These are phyloP conservation scores for Talaromyces sp. DNA, from an alignment of 2,329 filamentous ascomycete species.

Conservation along the genomic window DNA sequence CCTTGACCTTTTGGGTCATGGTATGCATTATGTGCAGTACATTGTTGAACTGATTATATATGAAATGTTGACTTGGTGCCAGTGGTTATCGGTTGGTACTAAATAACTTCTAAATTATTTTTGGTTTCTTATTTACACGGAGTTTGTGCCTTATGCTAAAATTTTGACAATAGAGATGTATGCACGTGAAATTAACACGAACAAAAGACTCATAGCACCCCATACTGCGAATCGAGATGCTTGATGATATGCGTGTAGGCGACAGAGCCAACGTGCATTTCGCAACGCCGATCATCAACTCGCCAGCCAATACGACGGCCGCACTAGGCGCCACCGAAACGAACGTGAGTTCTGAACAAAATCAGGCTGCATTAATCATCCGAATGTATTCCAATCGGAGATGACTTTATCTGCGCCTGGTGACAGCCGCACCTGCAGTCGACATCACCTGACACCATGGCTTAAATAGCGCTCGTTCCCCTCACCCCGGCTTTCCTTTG, in stretches of 20 bases:
- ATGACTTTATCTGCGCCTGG: constrained; percentile 5
- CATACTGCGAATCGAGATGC: no score
- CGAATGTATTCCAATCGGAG: background rate
- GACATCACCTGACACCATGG: constrained; percentile 32
- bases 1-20: no score
- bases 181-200: no score
- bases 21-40: no score
- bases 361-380: constrained; percentile 9
- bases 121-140: no score
- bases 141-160: no score
- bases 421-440: constrained; percentile 20
- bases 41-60: no score
- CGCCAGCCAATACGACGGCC: constrained; percentile 11
- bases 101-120: no score
- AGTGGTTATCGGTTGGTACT: no score
- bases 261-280: constrained; percentile 10
- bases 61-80: no score
- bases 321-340: constrained; percentile 16
- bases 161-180: no score
- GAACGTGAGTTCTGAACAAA: constrained; percentile 6
- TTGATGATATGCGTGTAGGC: background rate
- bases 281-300: constrained; percentile 15
- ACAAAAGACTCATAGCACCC: no score
- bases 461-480: constrained; percentile 34
- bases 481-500: constrained; percentile 47